Conservation (phyloP, 306 rosid genomes). For the Cucurbita pepo region DNA sequence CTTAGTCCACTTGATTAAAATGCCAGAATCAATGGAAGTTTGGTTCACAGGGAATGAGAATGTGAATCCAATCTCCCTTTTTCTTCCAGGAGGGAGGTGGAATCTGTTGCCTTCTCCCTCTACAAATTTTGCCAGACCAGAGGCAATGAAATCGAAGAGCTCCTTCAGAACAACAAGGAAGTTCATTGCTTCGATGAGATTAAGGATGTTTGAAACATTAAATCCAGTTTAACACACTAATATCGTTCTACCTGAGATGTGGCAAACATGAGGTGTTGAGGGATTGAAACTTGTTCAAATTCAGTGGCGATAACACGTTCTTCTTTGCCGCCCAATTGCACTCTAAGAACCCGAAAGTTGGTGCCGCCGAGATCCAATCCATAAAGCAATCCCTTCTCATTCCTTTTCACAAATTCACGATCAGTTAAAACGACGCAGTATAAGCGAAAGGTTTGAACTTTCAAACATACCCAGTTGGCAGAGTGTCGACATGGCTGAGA, state of each 20-base stretch:
- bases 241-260: constrained; percentile 33
- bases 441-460: neutral
- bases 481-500: constrained; percentile 56
- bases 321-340: constrained; percentile 66
- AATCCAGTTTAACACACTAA: neutral
- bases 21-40: constrained; percentile 73
- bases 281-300: constrained; percentile 66
- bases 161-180: constrained; percentile 20
- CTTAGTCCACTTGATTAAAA: constrained; percentile 87
- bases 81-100: constrained; percentile 31
- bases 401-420: constrained; percentile 27
- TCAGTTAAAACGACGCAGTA: neutral
- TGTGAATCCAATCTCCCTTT: constrained; percentile 81
- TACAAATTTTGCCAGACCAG: constrained; percentile 51
- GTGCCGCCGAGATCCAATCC: constrained; percentile 97
- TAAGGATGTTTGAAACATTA: neutral
- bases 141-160: constrained; percentile 80
- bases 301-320: constrained; percentile 61
- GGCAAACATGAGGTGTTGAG: constrained; percentile 57
- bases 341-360: constrained; percentile 75
- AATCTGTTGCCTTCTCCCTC: constrained; percentile 44
- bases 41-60: constrained; percentile 93
- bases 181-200: neutral
- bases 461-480: constrained; percentile 61
- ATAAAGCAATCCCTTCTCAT: constrained; percentile 78